These are phyloP conservation scores for Apiotrichum mycotoxinovorans DNA, from an alignment of 1,284 basidiomycete species.

Conservation along the genomic window DNA sequence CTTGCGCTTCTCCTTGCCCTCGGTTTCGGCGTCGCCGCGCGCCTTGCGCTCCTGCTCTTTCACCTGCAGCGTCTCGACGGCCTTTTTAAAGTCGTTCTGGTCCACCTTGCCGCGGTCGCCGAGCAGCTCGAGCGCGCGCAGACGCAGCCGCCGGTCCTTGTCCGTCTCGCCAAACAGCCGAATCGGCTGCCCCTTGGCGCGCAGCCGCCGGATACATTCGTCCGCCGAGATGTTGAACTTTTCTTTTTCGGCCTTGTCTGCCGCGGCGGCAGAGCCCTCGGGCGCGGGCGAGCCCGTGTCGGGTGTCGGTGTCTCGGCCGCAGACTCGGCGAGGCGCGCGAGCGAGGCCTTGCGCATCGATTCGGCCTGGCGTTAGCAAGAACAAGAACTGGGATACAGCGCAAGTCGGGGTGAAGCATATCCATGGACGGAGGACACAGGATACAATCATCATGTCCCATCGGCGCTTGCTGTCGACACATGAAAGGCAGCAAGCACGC, in stretches of 20 bases:
- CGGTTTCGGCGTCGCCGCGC: conserved; percentile 12
- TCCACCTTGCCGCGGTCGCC: conserved; percentile 62
- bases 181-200: conserved; percentile 89
- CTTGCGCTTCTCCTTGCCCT: conserved; percentile 10
- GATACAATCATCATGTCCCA: too few relatives aligned
- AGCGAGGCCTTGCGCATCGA: conserved; percentile 28
- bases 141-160: conserved; percentile 80
- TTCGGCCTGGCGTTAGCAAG: conserved; percentile 29
- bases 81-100: conserved; percentile 89
- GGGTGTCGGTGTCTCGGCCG: conserved; percentile 16
- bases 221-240: conserved; percentile 87
- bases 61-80: conserved; percentile 66
- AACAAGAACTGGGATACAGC: too few relatives aligned
- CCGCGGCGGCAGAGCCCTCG: conserved; percentile 6
- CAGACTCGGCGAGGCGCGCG: conserved; percentile 21
- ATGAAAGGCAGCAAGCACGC: too few relatives aligned
- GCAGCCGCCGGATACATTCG: conserved; percentile 82
- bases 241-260: conserved; percentile 52
- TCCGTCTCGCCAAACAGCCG: conserved; percentile 92
- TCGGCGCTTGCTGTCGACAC: too few relatives aligned
- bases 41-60: conserved; percentile 63
- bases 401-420: too few relatives aligned
- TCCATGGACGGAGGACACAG: too few relatives aligned
- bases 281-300: conserved; percentile 36
- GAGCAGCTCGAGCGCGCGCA: conserved; percentile 89